Base-by-base conservation (phyloP, 1,284 basidiomycete genomes). In the Xerocomus tenax region DNA sequence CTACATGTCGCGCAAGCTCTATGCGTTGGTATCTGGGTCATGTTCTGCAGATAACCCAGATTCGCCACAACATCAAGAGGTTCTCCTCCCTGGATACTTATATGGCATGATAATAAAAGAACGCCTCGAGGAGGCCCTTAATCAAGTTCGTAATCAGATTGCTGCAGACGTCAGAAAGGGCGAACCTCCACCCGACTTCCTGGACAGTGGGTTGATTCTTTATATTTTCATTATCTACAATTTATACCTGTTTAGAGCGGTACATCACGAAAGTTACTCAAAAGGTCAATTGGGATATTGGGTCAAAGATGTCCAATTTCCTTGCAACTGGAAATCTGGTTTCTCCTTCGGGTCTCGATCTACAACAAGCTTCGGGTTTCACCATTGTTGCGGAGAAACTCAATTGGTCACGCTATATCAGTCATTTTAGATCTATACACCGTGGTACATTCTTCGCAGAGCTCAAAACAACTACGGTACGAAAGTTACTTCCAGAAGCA, bases 381-480 rank as follows among this genome's bases (percentile, higher is more conserved):
- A 98, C 96, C 4, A 95, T 99, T 60, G 89, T 98, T 41, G 96
- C 95, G 3, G 96, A 99, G 71, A 98, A 98, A 72, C 78, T 99
- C 57, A 99, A 99, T 70, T 99, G 95, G 81, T 88, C 90, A 64
- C 91, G 96, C 42, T 99, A 98, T 70, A 92, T 99, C 66, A 89
- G 89, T 61, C 96, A 99, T 71, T 99, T 99, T 76, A 79, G 96
- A 50, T 97, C 91, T 68, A 94, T 99, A 39, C 96, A 99, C 72
- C 89, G 96, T 73, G 96, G 96, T 70, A 93, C 96, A 39, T 99
- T 99, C 81, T 99, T 98, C 65, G 92, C 95, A 19, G 94, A 98
- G 68, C 81, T 98, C 54, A 98, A 98, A 76, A 99, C 96, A 1
- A 99, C 96, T 0, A 87, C 93, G 19, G 96, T 99, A 43, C 87